Percentiles rank a stretch among this genome's conserved stretches.
Evolutionary conservation across 2,329 filamentous ascomycete genomes (phyloP).

Genomic region (Aspergillus sp.): DNA sequence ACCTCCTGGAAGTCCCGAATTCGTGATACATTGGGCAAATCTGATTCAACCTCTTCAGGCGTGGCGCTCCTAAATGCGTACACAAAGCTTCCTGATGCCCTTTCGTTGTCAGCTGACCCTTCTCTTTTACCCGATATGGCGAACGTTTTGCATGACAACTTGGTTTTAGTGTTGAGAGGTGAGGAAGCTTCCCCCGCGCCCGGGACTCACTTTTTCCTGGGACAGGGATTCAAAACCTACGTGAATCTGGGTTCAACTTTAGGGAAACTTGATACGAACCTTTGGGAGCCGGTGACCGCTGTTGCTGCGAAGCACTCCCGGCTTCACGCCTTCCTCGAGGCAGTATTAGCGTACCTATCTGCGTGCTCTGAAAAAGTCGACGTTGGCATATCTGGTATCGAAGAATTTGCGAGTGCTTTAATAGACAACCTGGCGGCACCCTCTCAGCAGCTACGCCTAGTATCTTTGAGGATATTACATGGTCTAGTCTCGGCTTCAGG

Average conservation of each 20-base stretch:
- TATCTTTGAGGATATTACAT: constrained; percentile 70
- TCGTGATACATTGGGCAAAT: constrained; percentile 63
- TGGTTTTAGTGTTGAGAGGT: constrained; percentile 64
- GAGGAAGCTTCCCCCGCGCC: constrained; percentile 60
- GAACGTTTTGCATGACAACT: constrained; percentile 64
- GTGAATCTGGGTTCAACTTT: constrained; percentile 63
- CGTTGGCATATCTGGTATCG: constrained; percentile 56
- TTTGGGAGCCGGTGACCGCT: constrained; percentile 67
- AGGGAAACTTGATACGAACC: constrained; percentile 57
- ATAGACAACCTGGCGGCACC: constrained; percentile 72
- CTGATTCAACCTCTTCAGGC: constrained; percentile 51
- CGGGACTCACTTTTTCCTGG: constrained; percentile 70
- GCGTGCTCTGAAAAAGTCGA: constrained; percentile 25
- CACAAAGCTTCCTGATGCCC: constrained; percentile 61
- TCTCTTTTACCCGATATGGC: constrained; percentile 67
- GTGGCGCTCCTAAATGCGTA: constrained; percentile 68
- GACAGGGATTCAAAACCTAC: constrained; percentile 72
- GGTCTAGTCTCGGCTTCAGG: constrained; percentile 51
- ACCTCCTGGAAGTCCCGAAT: constrained; percentile 69
- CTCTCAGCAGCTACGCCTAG: constrained; percentile 71
- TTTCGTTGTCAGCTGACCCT: constrained; percentile 58
- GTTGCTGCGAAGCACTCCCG: constrained; percentile 67
- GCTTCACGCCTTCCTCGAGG: constrained; percentile 65
- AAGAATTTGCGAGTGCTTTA: constrained; percentile 64
- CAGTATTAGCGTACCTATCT: constrained; percentile 54